Evolutionary conservation across 768 basidiomycete genomes (phyloP), one percentile per base, ranked within the genome.

Genomic region (Russula sp.): DNA sequence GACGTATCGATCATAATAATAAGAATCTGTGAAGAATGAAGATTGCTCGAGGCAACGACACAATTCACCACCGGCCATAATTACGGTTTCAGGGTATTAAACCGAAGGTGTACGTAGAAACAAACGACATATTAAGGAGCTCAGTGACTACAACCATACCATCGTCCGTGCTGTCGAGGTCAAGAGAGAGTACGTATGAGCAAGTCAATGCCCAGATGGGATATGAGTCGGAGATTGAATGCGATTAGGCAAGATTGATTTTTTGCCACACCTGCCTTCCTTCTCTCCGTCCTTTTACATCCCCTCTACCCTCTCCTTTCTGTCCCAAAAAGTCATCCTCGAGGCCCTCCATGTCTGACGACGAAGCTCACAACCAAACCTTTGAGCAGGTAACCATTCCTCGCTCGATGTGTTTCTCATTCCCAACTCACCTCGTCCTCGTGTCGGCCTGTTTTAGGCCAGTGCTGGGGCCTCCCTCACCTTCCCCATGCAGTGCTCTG

Each of bases 401-500:
- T 16, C 14, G 7, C 2, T 8, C 25, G 2, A 8, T 22, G 16
- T 48, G 7, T 9, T 41, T 38, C 48, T n/a, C 39, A 2, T 29
- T 38, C 32, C 13, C 7, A 9, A 3, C 2, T 45, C 35, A 4
- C 29, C 20, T 51, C 8, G 42, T 53, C 68, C 65, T 70, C 48
- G 46, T 14, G 71, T 29, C 56, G 45, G 35, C 29, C 18, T 29
- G 13, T 51, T 64, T 55, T 54, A 90, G 88, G 84, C 83, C 69
- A 79, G 68, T 72, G 82, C 90, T 63, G 87, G 86, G 66, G 89
- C 90, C 71, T 91, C 90, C 65, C 69, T 75, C 74, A 91, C 90
- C 72, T 90, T 72, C 78, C 90, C 90, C 68, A 89, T 84, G 86
- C 90, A 93, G 81, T 98, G 97, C 80, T 98, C 96, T 74, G 94